phyloP scores from a whole-genome alignment of 352 stramenopile species.

The Halophytophthora polymorphica region DNA sequence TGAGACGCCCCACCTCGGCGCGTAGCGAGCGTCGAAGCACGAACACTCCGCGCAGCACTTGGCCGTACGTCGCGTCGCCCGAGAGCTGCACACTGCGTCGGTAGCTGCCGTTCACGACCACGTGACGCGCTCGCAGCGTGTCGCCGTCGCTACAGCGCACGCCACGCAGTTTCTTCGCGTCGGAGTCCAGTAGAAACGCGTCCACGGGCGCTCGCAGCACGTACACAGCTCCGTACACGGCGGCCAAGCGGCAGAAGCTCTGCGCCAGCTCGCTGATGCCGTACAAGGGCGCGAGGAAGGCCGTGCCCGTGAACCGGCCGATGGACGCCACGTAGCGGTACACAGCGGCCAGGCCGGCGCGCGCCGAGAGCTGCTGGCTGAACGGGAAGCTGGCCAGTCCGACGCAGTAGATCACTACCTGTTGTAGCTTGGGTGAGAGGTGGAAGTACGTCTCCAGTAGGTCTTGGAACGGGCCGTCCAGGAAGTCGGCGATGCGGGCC shows the following conservation, averaged over 20 bases:
- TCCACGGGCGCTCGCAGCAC: conserved; percentile 68
- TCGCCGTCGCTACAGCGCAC: conserved; percentile 40
- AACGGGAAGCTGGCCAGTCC: conserved; percentile 62
- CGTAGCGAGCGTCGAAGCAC: conserved; percentile 43
- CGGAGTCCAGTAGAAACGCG: conserved; percentile 45
- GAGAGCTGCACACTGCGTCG: conserved; percentile 22
- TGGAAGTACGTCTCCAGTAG: conserved; percentile 73
- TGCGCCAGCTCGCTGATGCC: conserved; percentile 85
- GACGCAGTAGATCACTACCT: conserved; percentile 86
- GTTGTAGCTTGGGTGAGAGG: conserved; percentile 70
- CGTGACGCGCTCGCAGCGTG: conserved; percentile 40
- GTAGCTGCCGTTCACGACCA: conserved; percentile 65
- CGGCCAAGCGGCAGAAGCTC: conserved; percentile 84
- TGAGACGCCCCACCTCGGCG: conserved; percentile 37
- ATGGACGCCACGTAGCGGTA: conserved; percentile 74
- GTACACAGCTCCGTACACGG: conserved; percentile 87
- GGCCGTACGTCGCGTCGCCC: conserved; percentile 15
- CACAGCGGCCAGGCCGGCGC: conserved; percentile 46
- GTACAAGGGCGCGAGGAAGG: conserved; percentile 82
- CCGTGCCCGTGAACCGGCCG: conserved; percentile 81
- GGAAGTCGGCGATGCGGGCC: conserved; percentile 29
- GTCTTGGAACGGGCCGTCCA: conserved; percentile 63
- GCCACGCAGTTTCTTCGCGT: conserved; percentile 29
- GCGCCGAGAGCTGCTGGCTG: conserved; percentile 43
- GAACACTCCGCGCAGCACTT: conserved; percentile 60